phyloP scores from a whole-genome alignment of 805 yeast genomes.

The Nakazawaea molendinolei region DNA sequence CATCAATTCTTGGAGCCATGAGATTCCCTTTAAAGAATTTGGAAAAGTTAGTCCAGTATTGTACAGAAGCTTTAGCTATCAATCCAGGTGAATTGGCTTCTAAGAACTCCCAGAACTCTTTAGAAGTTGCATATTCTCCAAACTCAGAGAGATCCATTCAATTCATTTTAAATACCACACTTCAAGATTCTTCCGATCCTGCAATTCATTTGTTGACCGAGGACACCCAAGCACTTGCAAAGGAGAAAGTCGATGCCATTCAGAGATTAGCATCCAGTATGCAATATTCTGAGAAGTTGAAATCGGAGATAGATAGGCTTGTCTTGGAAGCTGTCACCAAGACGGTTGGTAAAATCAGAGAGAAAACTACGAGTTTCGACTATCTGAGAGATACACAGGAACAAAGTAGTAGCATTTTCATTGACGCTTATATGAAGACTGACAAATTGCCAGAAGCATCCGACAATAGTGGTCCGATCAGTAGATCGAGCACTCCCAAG shows the following conservation, averaged over 20 bases:
- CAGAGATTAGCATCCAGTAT: constrained; percentile 67
- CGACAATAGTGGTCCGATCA: too few species aligned
- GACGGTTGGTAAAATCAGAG: constrained; percentile 51
- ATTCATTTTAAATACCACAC: constrained; percentile 29
- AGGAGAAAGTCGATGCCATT: constrained; percentile 63
- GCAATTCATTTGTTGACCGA: constrained; percentile 55
- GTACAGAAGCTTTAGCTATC: constrained; percentile 68
- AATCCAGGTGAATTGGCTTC: constrained; percentile 56
- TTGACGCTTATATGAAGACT: constrained; percentile 32
- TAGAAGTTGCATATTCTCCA: constrained; percentile 43
- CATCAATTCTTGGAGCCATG: constrained; percentile 32
- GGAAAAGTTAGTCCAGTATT: constrained; percentile 50
- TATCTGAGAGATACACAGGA: constrained; percentile 13
- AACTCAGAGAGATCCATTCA: constrained; percentile 51
- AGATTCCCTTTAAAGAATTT: constrained; percentile 60
- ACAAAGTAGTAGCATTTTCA: constrained; percentile 22
- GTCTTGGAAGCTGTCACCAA: constrained; percentile 58
- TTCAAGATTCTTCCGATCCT: constrained; percentile 53
- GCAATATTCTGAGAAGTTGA: constrained; percentile 68
- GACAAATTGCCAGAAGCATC: constrained; percentile 33
- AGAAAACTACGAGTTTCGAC: constrained; percentile 15
- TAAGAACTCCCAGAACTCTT: constrained; percentile 22
- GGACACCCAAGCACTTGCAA: constrained; percentile 59
- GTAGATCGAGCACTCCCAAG: constrained; percentile 18
- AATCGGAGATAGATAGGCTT: constrained; percentile 67